Evolutionary conservation across 2,329 filamentous ascomycete species (phyloP).

Genomic region (Zymoseptoria ardabiliae): DNA sequence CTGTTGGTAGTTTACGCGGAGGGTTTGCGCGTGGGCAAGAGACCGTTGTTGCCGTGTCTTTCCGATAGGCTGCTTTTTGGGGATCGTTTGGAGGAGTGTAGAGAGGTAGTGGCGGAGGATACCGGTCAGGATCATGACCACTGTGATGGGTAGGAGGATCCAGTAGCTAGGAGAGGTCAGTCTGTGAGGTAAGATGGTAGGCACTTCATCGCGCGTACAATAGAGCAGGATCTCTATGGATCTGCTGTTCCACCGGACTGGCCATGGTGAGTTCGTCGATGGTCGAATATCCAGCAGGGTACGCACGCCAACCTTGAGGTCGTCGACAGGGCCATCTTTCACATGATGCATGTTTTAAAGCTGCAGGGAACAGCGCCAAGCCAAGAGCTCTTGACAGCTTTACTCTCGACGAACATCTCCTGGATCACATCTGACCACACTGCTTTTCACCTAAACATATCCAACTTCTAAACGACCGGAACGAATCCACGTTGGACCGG

Average conservation of each 20-base stretch:
- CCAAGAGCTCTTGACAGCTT: neutral
- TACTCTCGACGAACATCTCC: neutral
- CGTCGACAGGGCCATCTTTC: neutral
- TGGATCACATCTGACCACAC: neutral
- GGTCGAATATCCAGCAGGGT: neutral
- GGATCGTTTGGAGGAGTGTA: slow-evolving; percentile 76
- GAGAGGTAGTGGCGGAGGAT: slow-evolving; percentile 93
- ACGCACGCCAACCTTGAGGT: neutral
- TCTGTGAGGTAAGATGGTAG: slow-evolving; percentile 13
- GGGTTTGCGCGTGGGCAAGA: slow-evolving; percentile 73
- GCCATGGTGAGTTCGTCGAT: slow-evolving; percentile 59
- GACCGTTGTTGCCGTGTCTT: slow-evolving; percentile 77
- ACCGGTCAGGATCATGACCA: slow-evolving; percentile 96
- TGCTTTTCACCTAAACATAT: neutral
- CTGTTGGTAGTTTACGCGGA: slow-evolving; percentile 74
- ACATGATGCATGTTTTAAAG: neutral
- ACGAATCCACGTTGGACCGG: neutral
- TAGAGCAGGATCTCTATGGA: slow-evolving; percentile 94
- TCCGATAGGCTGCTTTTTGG: slow-evolving; percentile 71
- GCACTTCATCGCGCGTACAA: slow-evolving; percentile 57
- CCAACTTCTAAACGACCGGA: neutral
- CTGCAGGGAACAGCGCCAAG: slow-evolving; percentile 4
- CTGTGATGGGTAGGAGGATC: slow-evolving; percentile 94
- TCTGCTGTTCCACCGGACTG: slow-evolving; percentile 81
- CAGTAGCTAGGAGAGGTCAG: slow-evolving; percentile 65